These are phyloP conservation scores for Arabidopsis lyrata DNA, from an alignment of 441 rosid species.

Conservation along the genomic window DNA sequence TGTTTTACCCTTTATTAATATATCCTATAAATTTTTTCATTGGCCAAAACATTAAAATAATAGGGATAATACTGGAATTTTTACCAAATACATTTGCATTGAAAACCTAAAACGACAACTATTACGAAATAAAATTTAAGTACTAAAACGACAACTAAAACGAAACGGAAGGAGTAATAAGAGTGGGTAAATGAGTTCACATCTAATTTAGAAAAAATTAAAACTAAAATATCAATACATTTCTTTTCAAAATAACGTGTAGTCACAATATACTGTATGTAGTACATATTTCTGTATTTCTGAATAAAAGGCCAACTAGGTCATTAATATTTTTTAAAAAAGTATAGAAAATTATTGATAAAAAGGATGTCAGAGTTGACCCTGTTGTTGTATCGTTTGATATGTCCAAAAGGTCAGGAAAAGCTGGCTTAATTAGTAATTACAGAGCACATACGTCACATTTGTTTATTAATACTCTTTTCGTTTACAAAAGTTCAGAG, in stretches of 20 bases:
- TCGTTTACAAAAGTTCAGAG: not conserved
- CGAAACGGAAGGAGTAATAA: too few relatives aligned
- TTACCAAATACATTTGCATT: too few relatives aligned
- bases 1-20: too few relatives aligned
- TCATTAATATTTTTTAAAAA: not conserved
- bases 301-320: conserved; percentile 16
- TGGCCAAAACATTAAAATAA: too few relatives aligned
- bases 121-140: too few relatives aligned
- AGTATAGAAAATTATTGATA: conserved; percentile 26
- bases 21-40: too few relatives aligned
- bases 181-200: not conserved
- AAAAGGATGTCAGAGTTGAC: conserved; percentile 46
- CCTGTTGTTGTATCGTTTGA: conserved; percentile 37
- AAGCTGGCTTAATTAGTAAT: conserved; percentile 9
- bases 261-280: not conserved
- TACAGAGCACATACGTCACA: conserved; percentile 18
- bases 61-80: too few relatives aligned
- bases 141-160: too few relatives aligned
- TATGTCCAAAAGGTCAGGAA: conserved; percentile 43
- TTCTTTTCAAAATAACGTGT: not conserved
- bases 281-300: conserved; percentile 4
- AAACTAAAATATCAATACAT: not conserved
- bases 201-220: not conserved
- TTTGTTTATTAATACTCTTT: not conserved
- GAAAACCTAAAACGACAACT: too few relatives aligned